phyloP scores from a whole-genome alignment of 2,329 filamentous ascomycete genomes.

The Ophiostoma angusticollis region DNA sequence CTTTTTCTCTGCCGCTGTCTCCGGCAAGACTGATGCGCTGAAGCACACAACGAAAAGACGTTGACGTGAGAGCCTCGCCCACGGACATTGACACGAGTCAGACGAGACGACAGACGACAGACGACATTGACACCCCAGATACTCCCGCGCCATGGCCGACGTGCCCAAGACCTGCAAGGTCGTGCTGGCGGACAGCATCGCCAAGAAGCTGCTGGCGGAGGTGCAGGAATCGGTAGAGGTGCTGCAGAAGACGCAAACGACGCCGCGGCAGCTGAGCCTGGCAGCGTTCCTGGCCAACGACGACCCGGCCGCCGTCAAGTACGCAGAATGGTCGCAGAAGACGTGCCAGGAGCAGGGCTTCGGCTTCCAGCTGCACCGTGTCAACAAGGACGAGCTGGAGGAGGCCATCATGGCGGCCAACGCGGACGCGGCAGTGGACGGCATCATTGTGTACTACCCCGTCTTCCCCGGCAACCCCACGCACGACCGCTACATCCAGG shows the following conservation, averaged over 20 bases:
- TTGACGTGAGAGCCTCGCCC: too few relatives aligned
- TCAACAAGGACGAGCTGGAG: constrained; percentile 81
- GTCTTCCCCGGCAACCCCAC: constrained; percentile 71
- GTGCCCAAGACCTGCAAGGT: constrained; percentile 75
- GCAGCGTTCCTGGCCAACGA: constrained; percentile 86
- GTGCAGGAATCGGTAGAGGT: constrained; percentile 63
- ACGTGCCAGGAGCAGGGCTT: constrained; percentile 96
- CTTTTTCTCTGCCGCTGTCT: too few relatives aligned
- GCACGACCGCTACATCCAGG: constrained; percentile 91
- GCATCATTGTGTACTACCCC: constrained; percentile 95
- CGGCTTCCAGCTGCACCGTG: constrained; percentile 69
- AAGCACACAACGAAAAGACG: too few relatives aligned
- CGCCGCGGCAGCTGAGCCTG: constrained; percentile 51
- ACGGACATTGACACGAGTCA: too few relatives aligned
- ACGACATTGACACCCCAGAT: too few relatives aligned
- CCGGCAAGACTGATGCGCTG: too few relatives aligned
- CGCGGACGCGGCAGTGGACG: constrained; percentile 61
- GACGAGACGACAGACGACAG: too few relatives aligned
- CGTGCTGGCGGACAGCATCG: constrained; percentile 75
- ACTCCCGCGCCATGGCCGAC: constrained; percentile 28
- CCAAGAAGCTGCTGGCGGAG: constrained; percentile 67
- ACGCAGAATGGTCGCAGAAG: constrained; percentile 95
- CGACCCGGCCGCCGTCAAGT: constrained; percentile 82
- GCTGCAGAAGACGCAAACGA: constrained; percentile 41
- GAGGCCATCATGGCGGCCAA: constrained; percentile 81